These are phyloP conservation scores for Cercospora brassicicola DNA, from an alignment of 2,329 filamentous ascomycete species.

Conservation along the genomic window DNA sequence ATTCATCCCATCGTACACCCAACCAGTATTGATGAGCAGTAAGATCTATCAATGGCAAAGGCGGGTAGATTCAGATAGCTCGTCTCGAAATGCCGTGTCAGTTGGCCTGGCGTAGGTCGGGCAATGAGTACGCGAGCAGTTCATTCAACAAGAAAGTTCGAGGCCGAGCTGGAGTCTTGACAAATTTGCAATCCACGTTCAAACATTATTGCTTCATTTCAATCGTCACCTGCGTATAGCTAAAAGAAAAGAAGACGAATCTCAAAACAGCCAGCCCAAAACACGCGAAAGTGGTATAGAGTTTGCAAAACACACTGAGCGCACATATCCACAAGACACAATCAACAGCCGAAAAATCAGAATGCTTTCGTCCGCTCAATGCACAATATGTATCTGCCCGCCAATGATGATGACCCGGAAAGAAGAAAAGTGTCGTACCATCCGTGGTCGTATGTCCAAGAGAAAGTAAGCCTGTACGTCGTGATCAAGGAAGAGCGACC, in stretches of 20 bases:
- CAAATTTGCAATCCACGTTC: not conserved
- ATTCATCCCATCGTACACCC: not conserved
- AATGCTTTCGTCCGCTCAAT: conserved; percentile 10
- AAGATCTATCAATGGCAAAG: not conserved
- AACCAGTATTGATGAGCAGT: not conserved
- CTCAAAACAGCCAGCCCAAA: not conserved
- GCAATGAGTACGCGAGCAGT: not conserved
- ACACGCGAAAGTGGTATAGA: conserved; percentile 20
- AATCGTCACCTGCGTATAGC: not conserved
- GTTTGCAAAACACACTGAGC: conserved; percentile 6
- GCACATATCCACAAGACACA: conserved; percentile 4
- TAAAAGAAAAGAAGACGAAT: not conserved
- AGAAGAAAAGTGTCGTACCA: not conserved
- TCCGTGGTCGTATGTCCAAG: not conserved
- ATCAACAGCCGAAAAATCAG: conserved; percentile 4
- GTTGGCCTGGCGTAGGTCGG: not conserved
- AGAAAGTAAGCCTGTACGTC: conserved; percentile 1
- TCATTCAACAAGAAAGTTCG: not conserved
- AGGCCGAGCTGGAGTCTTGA: not conserved
- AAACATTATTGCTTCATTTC: not conserved
- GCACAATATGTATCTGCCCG: conserved; percentile 7
- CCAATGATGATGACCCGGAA: conserved; percentile 6
- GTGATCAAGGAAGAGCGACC: not conserved
- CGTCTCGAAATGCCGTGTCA: not conserved
- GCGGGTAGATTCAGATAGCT: not conserved